Evolutionary conservation across 2,329 filamentous ascomycete species (phyloP).

Genomic region (Pseudogymnoascus sp.): DNA sequence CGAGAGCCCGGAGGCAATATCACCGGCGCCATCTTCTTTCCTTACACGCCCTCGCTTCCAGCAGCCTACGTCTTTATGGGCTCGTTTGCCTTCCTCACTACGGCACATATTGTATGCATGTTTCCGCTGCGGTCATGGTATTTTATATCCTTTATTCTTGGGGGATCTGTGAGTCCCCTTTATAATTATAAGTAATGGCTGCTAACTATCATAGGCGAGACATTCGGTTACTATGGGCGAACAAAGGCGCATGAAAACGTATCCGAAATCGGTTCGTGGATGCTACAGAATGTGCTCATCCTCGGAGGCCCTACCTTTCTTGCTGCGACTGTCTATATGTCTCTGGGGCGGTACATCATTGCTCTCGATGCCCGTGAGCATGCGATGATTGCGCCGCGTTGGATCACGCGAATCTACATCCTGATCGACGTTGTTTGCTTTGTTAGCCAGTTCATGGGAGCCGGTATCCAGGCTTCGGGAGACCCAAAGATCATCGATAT

Average conservation of each 20-base stretch:
- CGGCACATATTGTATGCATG: slow-evolving; percentile 16
- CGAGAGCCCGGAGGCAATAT: not conserved
- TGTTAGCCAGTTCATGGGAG: slow-evolving; percentile 31
- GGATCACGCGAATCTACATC: slow-evolving; percentile 45
- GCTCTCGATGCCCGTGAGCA: slow-evolving; percentile 34
- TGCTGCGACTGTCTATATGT: slow-evolving; percentile 41
- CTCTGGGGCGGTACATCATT: slow-evolving; percentile 34
- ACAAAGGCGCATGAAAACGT: not conserved
- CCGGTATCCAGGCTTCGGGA: slow-evolving; percentile 9
- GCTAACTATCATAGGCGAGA: not conserved
- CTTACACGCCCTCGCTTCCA: slow-evolving; percentile 14
- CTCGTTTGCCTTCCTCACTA: slow-evolving; percentile 14
- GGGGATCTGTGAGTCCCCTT: not conserved
- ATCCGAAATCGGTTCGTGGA: slow-evolving; percentile 26
- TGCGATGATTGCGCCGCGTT: slow-evolving; percentile 36
- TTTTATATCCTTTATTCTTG: not conserved
- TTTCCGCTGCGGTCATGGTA: slow-evolving; percentile 14
- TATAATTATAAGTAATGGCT: not conserved
- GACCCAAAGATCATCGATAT: slow-evolving; percentile 20
- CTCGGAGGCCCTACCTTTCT: slow-evolving; percentile 37
- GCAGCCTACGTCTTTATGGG: slow-evolving; percentile 17
- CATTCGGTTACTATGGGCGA: slow-evolving; percentile 6
- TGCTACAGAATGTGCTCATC: slow-evolving; percentile 35
- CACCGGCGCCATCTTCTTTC: not conserved
- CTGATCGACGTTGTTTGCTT: slow-evolving; percentile 42